Evolutionary conservation across 352 stramenopile genomes (phyloP).

Genomic region (Phytophthora pinifolia): DNA sequence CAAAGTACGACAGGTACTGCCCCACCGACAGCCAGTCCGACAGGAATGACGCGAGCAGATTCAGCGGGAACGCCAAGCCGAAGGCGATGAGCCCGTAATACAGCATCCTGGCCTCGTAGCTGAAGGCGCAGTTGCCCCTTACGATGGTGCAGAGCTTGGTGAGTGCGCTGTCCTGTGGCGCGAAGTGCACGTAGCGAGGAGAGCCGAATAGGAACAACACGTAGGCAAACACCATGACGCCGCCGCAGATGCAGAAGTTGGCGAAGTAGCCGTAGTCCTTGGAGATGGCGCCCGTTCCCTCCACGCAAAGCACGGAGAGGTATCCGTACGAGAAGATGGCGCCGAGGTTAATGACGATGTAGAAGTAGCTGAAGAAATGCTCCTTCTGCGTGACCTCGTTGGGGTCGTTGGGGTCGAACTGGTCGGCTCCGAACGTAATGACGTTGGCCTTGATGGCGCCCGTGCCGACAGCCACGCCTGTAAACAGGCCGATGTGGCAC

Average conservation of each 20-base stretch:
- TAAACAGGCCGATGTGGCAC: slow-evolving; percentile 77
- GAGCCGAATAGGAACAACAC: slow-evolving; percentile 61
- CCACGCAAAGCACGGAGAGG: slow-evolving; percentile 86
- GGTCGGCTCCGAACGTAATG: slow-evolving; percentile 84
- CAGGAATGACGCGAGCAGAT: slow-evolving; percentile 76
- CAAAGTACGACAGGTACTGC: slow-evolving; percentile 75
- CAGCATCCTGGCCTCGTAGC: slow-evolving; percentile 75
- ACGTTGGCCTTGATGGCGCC: slow-evolving; percentile 88
- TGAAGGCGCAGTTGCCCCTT: slow-evolving; percentile 74
- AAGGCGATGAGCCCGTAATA: slow-evolving; percentile 79
- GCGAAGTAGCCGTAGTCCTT: slow-evolving; percentile 89
- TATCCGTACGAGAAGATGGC: slow-evolving; percentile 92
- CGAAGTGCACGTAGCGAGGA: slow-evolving; percentile 73
- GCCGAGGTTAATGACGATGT: slow-evolving; percentile 91
- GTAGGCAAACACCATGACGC: slow-evolving; percentile 84
- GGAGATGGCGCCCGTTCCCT: slow-evolving; percentile 73
- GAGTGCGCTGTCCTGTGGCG: slow-evolving; percentile 70
- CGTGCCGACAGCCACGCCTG: slow-evolving; percentile 72
- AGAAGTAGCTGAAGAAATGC: slow-evolving; percentile 92
- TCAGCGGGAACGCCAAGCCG: slow-evolving; percentile 59
- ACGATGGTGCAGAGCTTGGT: slow-evolving; percentile 77
- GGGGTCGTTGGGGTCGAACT: slow-evolving; percentile 86
- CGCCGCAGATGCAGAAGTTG: slow-evolving; percentile 81
- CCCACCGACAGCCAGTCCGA: slow-evolving; percentile 49
- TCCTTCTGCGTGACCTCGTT: slow-evolving; percentile 81